These are phyloP conservation scores for Avena atlantica DNA, from an alignment of 176 grass and related monocot genomes.

Conservation along the genomic window DNA sequence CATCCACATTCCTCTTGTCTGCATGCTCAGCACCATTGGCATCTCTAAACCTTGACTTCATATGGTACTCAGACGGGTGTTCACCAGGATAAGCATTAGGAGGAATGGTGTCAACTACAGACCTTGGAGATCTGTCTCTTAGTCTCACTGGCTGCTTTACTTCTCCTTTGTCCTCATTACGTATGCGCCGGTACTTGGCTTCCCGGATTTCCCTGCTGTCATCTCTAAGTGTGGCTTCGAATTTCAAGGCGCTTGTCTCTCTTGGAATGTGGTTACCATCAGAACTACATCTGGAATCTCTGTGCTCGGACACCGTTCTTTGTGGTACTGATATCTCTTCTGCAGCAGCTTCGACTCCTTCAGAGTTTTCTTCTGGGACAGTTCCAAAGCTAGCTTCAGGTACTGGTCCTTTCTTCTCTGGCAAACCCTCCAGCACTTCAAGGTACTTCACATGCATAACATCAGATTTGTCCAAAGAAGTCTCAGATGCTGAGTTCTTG, in stretches of 20 bases:
- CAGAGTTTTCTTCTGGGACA: conserved; percentile 18
- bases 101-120: conserved; percentile 29
- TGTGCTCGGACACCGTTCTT: conserved; percentile 5
- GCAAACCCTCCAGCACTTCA: conserved; percentile 63
- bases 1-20: conserved; percentile 34
- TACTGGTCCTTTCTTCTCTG: conserved; percentile 56
- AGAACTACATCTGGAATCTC: conserved; percentile 33
- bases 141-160: conserved; percentile 33
- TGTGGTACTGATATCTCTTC: conserved; percentile 41
- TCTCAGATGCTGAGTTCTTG: conserved; percentile 56
- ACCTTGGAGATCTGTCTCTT: conserved; percentile 46
- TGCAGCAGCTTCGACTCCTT: conserved; percentile 16
- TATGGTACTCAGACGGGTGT: conserved; percentile 52
- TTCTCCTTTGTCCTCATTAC: conserved; percentile 53
- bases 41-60: conserved; percentile 40
- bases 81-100: conserved; percentile 43
- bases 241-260: conserved; percentile 44
- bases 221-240: conserved; percentile 46
- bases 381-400: conserved; percentile 37
- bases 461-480: conserved; percentile 70
- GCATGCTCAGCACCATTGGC: conserved; percentile 14
- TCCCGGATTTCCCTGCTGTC: conserved; percentile 41
- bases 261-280: conserved; percentile 38
- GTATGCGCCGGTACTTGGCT: conserved; percentile 60
- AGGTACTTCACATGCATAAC: conserved; percentile 80